Evolutionary conservation across 2,329 filamentous ascomycete genomes (phyloP).

Genomic region (Penicillium sp.): DNA sequence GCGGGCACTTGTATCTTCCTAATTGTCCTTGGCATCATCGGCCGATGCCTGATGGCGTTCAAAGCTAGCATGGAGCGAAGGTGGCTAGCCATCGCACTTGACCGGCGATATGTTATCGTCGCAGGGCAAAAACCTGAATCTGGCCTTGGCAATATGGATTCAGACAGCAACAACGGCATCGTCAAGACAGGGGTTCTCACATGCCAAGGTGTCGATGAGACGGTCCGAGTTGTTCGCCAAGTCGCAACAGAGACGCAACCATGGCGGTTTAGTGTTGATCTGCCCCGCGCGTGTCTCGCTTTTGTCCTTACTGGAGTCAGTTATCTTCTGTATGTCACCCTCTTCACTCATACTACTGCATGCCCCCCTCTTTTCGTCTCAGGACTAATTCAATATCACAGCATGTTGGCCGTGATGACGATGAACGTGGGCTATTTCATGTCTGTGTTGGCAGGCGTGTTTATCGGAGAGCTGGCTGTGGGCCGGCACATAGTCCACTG

Average conservation of each 20-base stretch:
- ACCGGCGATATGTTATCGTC: conserved; percentile 73
- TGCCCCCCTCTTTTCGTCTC: background rate
- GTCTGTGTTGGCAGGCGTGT: conserved; percentile 72
- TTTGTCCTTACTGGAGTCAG: conserved; percentile 70
- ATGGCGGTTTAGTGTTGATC: conserved; percentile 77
- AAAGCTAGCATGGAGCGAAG: conserved; percentile 57
- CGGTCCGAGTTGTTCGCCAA: conserved; percentile 67
- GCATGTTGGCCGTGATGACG: conserved; percentile 91
- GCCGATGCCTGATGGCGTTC: conserved; percentile 67
- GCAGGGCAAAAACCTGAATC: conserved; percentile 59
- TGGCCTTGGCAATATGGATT: conserved; percentile 51
- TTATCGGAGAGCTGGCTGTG: conserved; percentile 78
- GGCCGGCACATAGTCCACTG: conserved; percentile 60
- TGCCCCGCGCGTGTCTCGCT: conserved; percentile 67
- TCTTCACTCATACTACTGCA: background rate
- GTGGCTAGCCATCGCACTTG: conserved; percentile 69
- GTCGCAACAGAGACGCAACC: conserved; percentile 54
- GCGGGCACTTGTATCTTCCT: conserved; percentile 91
- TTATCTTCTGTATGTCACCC: conserved; percentile 68
- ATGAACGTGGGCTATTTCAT: conserved; percentile 82
- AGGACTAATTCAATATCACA: conserved; percentile 33
- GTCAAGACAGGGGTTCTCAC: conserved; percentile 64
- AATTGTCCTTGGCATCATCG: conserved; percentile 66
- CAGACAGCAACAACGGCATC: conserved; percentile 37
- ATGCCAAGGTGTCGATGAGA: conserved; percentile 76